A percentile compares a stretch with the other conserved stretches of the same genome.
Evolutionary conservation across 2,329 filamentous ascomycete genomes (phyloP).

Genomic region (Nemania diffusa): DNA sequence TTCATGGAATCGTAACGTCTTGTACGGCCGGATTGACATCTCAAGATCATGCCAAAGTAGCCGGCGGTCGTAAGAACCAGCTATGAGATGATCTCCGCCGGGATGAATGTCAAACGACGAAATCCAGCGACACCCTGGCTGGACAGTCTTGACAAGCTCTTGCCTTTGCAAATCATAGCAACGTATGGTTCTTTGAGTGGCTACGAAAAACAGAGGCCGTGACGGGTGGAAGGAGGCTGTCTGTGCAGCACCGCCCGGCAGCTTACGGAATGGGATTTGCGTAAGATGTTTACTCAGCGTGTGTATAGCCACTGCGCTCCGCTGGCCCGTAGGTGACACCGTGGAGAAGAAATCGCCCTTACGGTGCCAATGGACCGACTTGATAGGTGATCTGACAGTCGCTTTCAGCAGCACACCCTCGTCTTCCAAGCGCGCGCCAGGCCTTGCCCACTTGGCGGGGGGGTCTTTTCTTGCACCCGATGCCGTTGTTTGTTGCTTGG

Average conservation of each 20-base stretch:
- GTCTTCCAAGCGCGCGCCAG: constrained; percentile 76
- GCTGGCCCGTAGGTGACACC: constrained; percentile 82
- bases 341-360: constrained; percentile 94
- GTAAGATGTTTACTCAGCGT: constrained; percentile 94
- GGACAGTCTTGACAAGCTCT: constrained; percentile 90
- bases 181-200: constrained; percentile 91
- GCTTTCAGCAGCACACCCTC: constrained; percentile 83
- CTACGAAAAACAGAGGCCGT: constrained; percentile 93
- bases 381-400: constrained; percentile 82
- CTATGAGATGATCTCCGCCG: constrained; percentile 91
- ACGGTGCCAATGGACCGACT: constrained; percentile 92
- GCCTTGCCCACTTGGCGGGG: constrained; percentile 84
- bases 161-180: constrained; percentile 94
- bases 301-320: constrained; percentile 89
- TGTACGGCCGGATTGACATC: constrained; percentile 88
- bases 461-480: constrained; percentile 75
- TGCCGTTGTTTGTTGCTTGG: constrained; percentile 63
- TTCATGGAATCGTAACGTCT: constrained; percentile 93
- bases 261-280: constrained; percentile 87
- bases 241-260: constrained; percentile 77
- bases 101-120: constrained; percentile 93
- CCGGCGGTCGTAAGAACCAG: constrained; percentile 92
- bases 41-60: constrained; percentile 98
- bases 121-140: constrained; percentile 93
- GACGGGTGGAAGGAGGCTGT: constrained; percentile 94